Base-by-base conservation (phyloP, 371 early-diverging fungal species). In the Mortierella sp. region DNA sequence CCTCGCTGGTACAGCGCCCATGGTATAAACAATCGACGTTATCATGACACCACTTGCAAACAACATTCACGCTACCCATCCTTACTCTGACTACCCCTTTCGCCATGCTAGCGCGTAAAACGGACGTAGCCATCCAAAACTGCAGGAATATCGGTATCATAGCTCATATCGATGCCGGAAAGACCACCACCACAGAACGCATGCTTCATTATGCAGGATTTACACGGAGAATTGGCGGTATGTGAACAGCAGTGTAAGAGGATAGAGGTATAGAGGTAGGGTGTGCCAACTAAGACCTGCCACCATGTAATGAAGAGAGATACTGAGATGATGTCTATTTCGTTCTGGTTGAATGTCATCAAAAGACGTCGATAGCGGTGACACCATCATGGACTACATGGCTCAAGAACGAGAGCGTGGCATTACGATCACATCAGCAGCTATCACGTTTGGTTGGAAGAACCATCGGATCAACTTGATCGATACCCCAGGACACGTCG, bases 361-460 rank as follows among this genome's bases (percentile, higher is more conserved):
- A n/a, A n/a, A 97, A 81, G 98, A 98, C 80, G 99, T 98, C 46
- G 93, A 96, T 62, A 97, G 98, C 53, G 94, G 93, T 81, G 97
- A 98, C 82, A 91, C 99, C 21, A 97, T 94, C 80, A 98, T 98
- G 98, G 99, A 98, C 82, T 96, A 94, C 51, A 97, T 98, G 97
- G 98, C 97, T 52, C 87, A 97, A 47, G 99, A 98, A 84, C 88
- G 98, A 69, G 98, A 98, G 81, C 95, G 95, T 85, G 96, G 95
- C 58, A 95, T 95, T 67, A 95, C 96, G 49, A 95, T 95, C 67
- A 93, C 94, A 83, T 90, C 91, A 26, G 96, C 96, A 23, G 94
- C 96, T 23, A 95, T 95, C 19, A 93, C 91, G 80, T 90, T 91
- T 10, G 80, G 84, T 39, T 95, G 95, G 95, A 73, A 79, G 58